phyloP scores from a whole-genome alignment of 371 early-diverging fungal species.

The Nematocida homosporus region DNA sequence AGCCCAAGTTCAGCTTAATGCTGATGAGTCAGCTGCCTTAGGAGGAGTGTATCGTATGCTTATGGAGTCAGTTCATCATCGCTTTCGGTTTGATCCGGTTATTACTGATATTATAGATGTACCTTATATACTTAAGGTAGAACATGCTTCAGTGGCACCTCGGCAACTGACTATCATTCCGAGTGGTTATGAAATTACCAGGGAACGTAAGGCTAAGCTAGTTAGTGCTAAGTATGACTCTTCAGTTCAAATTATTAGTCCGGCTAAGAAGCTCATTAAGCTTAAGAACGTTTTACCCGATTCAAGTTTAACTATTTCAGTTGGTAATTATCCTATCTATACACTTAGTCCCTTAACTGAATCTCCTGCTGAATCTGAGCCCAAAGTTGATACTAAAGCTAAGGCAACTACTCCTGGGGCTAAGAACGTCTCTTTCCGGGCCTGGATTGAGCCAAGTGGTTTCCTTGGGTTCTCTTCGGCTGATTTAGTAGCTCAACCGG shows the following conservation, averaged over 20 bases:
- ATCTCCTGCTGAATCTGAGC: no score
- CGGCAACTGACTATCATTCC: background rate
- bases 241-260: background rate
- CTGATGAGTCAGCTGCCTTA: conserved; percentile 46
- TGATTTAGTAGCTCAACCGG: background rate
- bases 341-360: background rate
- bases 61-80: conserved; percentile 47
- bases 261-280: background rate
- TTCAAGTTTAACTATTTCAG: background rate
- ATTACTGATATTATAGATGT: conserved; percentile 11
- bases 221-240: background rate
- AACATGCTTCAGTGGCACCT: background rate
- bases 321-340: conserved; percentile 8
- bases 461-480: background rate
- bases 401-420: background rate
- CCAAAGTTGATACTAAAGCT: background rate
- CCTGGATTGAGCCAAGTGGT: background rate
- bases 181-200: background rate
- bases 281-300: background rate
- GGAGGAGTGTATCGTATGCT: conserved; percentile 49
- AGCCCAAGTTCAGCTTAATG: conserved; percentile 40
- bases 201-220: conserved; percentile 3
- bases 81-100: conserved; percentile 52
- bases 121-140: conserved; percentile 2
- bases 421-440: background rate